Conservation (phyloP, 192 early-diverging fungal species). For the Lobosporangium transversale region DNA sequence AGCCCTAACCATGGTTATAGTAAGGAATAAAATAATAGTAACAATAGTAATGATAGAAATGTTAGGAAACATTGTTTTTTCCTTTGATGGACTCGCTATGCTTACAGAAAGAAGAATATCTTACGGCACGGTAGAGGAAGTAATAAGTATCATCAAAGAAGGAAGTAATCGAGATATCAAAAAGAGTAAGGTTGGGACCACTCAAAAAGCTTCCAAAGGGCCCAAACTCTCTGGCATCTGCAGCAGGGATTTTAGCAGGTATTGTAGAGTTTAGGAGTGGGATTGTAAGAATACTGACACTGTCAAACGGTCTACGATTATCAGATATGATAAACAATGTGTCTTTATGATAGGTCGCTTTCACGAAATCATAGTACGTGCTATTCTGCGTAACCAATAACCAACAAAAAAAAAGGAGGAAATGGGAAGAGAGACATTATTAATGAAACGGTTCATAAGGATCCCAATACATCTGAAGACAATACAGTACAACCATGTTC, state of each 20-base stretch:
- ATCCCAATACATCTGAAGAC: not conserved
- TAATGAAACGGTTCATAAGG: too few species aligned
- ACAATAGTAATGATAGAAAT: too few species aligned
- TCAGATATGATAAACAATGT: not conserved
- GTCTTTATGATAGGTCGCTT: not conserved
- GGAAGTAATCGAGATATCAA: not conserved
- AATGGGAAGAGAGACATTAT: too few species aligned
- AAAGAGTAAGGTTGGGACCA: not conserved
- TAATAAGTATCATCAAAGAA: conserved; percentile 5
- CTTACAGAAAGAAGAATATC: too few species aligned
- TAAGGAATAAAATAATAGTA: too few species aligned
- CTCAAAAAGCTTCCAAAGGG: not conserved
- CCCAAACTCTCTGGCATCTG: not conserved
- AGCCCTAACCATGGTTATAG: too few species aligned
- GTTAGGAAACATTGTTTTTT: too few species aligned
- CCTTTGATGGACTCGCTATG: too few species aligned
- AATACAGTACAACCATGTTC: not conserved
- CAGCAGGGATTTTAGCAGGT: not conserved
- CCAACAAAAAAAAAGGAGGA: too few species aligned
- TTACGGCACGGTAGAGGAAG: not conserved
- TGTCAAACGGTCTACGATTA: not conserved
- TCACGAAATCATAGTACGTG: not conserved
- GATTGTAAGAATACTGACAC: not conserved
- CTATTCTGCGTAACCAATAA: not conserved
- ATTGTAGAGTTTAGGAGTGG: not conserved